phyloP scores from a whole-genome alignment of 176 grass and related monocot species.

The Triticum monococcum region DNA sequence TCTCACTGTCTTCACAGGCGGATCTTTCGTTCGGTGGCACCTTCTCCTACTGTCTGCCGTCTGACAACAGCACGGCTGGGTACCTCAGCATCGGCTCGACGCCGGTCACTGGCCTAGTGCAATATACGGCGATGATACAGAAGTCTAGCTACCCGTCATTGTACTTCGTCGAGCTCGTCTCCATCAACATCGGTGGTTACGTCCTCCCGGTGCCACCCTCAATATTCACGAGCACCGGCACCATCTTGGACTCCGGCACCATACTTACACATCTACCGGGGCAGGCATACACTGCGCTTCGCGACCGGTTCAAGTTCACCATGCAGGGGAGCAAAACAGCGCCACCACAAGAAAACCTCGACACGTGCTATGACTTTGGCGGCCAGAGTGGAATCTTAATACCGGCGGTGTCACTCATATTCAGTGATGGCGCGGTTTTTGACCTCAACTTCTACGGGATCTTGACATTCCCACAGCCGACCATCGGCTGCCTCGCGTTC shows the following conservation, averaged over 20 bases:
- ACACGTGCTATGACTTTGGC: conserved; percentile 70
- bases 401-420: conserved; percentile 52
- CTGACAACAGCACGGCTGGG: conserved; percentile 22
- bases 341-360: conserved; percentile 29
- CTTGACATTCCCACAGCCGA: conserved; percentile 28
- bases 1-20: conserved; percentile 54
- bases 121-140: conserved; percentile 55
- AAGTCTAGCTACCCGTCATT: conserved; percentile 6
- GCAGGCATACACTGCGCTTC: conserved; percentile 46
- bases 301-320: conserved; percentile 34
- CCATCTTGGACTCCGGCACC: conserved; percentile 39
- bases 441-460: conserved; percentile 36
- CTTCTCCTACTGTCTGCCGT: conserved; percentile 85
- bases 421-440: conserved; percentile 40
- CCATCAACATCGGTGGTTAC: conserved; percentile 53
- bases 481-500: conserved; percentile 61
- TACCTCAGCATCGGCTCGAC: conserved; percentile 56
- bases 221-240: conserved; percentile 43
- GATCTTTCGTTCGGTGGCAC: conserved; percentile 11
- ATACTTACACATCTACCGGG: conserved; percentile 19
- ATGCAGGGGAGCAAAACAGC: conserved; percentile 60
- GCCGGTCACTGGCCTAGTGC: not conserved
- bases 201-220: conserved; percentile 33
- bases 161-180: conserved; percentile 55
- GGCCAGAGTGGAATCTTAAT: not conserved